These are phyloP conservation scores for Xanthoceras sorbifolium DNA, from an alignment of 345 rosid species.

Conservation along the genomic window DNA sequence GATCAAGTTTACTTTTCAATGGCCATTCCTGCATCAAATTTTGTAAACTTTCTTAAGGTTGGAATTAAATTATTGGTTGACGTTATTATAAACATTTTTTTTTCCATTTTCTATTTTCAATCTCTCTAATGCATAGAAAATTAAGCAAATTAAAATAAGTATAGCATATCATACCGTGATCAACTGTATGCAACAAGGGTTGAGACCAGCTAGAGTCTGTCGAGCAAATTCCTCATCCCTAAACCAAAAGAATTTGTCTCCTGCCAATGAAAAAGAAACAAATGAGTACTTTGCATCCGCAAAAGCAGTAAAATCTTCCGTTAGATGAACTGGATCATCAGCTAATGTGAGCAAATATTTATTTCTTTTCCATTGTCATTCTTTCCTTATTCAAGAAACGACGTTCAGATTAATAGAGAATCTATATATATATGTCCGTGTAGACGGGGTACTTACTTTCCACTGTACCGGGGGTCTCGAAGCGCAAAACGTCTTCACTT, in stretches of 20 bases:
- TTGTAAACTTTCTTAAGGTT: not conserved
- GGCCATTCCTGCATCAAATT: constrained; percentile 74
- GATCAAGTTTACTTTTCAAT: constrained; percentile 69
- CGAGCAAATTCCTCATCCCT: constrained; percentile 79
- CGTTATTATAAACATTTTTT: not conserved
- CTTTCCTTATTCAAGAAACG: too few species aligned
- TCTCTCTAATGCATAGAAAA: too few species aligned
- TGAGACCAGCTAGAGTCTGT: constrained; percentile 79
- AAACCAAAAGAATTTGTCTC: constrained; percentile 74
- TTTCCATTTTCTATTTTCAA: not conserved
- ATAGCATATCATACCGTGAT: constrained; percentile 58
- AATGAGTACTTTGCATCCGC: not conserved
- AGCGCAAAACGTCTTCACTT: constrained; percentile 49
- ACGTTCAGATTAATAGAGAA: too few species aligned
- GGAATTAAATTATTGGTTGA: not conserved
- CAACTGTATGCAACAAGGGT: constrained; percentile 59
- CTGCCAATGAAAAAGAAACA: constrained; percentile 31
- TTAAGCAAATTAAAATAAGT: too few species aligned
- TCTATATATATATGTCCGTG: not conserved
- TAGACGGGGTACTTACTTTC: constrained; percentile 32
- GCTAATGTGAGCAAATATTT: too few species aligned
- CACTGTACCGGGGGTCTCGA: constrained; percentile 53
- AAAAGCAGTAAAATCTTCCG: not conserved
- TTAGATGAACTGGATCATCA: too few species aligned
- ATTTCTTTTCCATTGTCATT: too few species aligned